Conservation (phyloP, 2,329 filamentous ascomycete species). For the Penicillium brevicompactum region DNA sequence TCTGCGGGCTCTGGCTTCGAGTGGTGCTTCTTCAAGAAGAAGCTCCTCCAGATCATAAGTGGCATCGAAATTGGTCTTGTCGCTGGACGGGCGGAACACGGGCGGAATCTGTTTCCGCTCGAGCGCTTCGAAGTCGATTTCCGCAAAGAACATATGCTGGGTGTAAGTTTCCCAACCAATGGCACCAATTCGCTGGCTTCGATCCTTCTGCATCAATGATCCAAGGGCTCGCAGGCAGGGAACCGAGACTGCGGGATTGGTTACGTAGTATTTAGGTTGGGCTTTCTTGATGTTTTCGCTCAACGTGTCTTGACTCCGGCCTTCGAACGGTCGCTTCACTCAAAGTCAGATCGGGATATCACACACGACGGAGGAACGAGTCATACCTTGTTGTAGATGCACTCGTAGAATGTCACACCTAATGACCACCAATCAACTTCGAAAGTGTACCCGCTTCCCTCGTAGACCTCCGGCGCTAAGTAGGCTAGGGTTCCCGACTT, state of each 20-base stretch:
- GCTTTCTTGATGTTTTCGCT: conserved; percentile 79
- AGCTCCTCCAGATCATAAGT: conserved; percentile 97
- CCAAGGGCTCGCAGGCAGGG: conserved; percentile 87
- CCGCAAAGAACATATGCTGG: conserved; percentile 84
- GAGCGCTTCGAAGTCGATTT: conserved; percentile 79
- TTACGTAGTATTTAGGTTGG: conserved; percentile 86
- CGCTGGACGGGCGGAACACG: conserved; percentile 88
- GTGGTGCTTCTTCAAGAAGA: conserved; percentile 86
- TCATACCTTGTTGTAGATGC: conserved; percentile 92
- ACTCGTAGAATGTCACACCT: conserved; percentile 98
- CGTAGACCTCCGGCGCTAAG: conserved; percentile 92
- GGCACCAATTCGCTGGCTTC: conserved; percentile 78
- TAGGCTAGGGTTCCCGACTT: conserved; percentile 97
- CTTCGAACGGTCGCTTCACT: conserved; percentile 83
- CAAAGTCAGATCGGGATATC: conserved; percentile 31
- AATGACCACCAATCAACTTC: conserved; percentile 99
- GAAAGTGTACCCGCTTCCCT: conserved; percentile 82
- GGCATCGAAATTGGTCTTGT: conserved; percentile 98
- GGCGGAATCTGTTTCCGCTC: conserved; percentile 87
- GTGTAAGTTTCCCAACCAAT: conserved; percentile 81
- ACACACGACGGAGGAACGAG: neutral
- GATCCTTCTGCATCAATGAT: conserved; percentile 78
- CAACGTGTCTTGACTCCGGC: conserved; percentile 78
- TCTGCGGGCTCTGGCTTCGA: conserved; percentile 87
- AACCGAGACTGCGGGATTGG: conserved; percentile 84